Conservation (phyloP, 306 rosid species). For the Pterocarpus santalinus region DNA sequence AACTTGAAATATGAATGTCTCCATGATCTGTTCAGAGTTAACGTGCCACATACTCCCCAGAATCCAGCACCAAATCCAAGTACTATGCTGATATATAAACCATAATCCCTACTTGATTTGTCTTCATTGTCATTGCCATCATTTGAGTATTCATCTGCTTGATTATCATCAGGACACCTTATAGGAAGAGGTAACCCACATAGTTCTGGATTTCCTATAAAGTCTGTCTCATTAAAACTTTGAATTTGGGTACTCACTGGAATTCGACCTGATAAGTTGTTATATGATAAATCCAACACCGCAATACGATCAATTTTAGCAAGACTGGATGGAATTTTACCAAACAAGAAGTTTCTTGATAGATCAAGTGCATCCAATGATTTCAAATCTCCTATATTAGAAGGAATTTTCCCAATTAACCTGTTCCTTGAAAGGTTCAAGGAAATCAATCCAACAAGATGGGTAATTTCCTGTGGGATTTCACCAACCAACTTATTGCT, state of each 20-base stretch:
- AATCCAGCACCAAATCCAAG: constrained; percentile 49
- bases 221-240: neutral
- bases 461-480: constrained; percentile 38
- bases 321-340: constrained; percentile 38
- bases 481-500: constrained; percentile 40
- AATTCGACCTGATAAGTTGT: constrained; percentile 29
- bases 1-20: constrained; percentile 27
- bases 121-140: neutral
- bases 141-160: neutral
- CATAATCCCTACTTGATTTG: neutral
- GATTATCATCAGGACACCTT: neutral
- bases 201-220: constrained; percentile 42
- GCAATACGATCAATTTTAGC: neutral
- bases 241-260: constrained; percentile 46
- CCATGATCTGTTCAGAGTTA: constrained; percentile 42
- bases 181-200: constrained; percentile 45
- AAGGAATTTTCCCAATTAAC: constrained; percentile 34
- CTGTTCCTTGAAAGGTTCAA: constrained; percentile 45
- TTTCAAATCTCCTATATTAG: constrained; percentile 4
- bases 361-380: constrained; percentile 43
- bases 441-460: constrained; percentile 2
- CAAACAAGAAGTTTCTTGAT: constrained; percentile 43
- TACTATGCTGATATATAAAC: constrained; percentile 45
- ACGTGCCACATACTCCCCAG: constrained; percentile 41
- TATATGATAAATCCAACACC: neutral